Evolutionary conservation across 2,329 filamentous ascomycete species (phyloP).

Genomic region (Parafenestella ontariensis): DNA sequence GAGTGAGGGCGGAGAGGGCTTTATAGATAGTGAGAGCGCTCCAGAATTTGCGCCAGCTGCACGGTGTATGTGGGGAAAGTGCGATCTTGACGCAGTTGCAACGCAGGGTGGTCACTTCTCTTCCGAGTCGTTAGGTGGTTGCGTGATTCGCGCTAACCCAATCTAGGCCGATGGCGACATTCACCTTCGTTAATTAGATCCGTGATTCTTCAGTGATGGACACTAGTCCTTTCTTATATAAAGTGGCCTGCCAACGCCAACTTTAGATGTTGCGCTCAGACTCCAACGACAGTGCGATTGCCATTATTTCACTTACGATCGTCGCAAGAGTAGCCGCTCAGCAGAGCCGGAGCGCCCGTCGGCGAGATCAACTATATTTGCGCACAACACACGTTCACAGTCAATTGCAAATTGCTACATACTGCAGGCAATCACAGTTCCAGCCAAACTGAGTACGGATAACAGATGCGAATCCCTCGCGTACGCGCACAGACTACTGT

Average conservation of each 20-base stretch:
- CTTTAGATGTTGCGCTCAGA: neutral
- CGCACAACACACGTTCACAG: neutral
- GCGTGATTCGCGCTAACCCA: conserved; percentile 17
- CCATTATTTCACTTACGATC: neutral
- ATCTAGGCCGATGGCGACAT: conserved; percentile 4
- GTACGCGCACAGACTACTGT: conserved; percentile 16
- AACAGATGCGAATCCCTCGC: conserved; percentile 4
- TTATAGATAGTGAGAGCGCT: conserved; percentile 22
- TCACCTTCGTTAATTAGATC: neutral
- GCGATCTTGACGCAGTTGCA: conserved; percentile 10
- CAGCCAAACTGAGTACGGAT: neutral
- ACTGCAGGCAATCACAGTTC: neutral
- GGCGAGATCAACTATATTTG: neutral
- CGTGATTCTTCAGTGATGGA: neutral
- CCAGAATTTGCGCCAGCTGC: conserved; percentile 11
- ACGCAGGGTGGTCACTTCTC: conserved; percentile 8
- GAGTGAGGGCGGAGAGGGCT: conserved; percentile 13
- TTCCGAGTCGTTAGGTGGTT: conserved; percentile 6
- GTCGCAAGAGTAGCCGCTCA: neutral
- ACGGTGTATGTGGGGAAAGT: conserved; percentile 30
- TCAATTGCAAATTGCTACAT: neutral
- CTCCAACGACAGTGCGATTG: neutral
- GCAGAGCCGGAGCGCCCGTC: neutral
- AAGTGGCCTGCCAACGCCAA: neutral
- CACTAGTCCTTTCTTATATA: conserved; percentile 5